Evolutionary conservation across 306 rosid genomes (phyloP).

Genomic region (Elaeagnus macrophylla): DNA sequence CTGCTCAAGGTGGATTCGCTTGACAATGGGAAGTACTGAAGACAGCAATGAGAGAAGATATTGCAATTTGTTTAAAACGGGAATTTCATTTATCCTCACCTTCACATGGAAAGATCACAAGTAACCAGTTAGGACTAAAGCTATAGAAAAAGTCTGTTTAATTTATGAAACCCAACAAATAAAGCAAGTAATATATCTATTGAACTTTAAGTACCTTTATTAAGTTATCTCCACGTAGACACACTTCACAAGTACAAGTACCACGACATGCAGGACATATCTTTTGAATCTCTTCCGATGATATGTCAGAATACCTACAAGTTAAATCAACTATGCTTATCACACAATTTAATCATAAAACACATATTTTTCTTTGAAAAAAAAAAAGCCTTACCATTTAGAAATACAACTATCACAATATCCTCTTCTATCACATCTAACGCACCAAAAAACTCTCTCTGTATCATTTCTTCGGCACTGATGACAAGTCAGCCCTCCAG

Average conservation of each 20-base stretch:
- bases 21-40: slow-evolving; percentile 83
- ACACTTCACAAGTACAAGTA: slow-evolving; percentile 73
- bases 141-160: slow-evolving; percentile 11
- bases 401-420: slow-evolving; percentile 69
- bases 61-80: slow-evolving; percentile 66
- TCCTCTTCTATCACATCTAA: slow-evolving; percentile 79
- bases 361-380: slow-evolving; percentile 3
- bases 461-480: slow-evolving; percentile 68
- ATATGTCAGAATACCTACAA: slow-evolving; percentile 57
- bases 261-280: slow-evolving; percentile 90
- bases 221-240: slow-evolving; percentile 76
- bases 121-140: slow-evolving; percentile 9
- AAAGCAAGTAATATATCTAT: slow-evolving; percentile 2
- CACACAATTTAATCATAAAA: slow-evolving; percentile 11
- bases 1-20: slow-evolving; percentile 73
- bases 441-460: slow-evolving; percentile 69
- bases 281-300: slow-evolving; percentile 69
- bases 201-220: slow-evolving; percentile 49
- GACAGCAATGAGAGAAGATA: slow-evolving; percentile 69
- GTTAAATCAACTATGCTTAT: slow-evolving; percentile 19
- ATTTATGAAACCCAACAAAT: slow-evolving; percentile 12
- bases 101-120: slow-evolving; percentile 27
- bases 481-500: slow-evolving; percentile 75
- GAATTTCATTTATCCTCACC: slow-evolving; percentile 86
- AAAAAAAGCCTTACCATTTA: slow-evolving; percentile 44